Evolutionary conservation across 2,329 filamentous ascomycete genomes (phyloP).

Genomic region (Fusarium globosum): DNA sequence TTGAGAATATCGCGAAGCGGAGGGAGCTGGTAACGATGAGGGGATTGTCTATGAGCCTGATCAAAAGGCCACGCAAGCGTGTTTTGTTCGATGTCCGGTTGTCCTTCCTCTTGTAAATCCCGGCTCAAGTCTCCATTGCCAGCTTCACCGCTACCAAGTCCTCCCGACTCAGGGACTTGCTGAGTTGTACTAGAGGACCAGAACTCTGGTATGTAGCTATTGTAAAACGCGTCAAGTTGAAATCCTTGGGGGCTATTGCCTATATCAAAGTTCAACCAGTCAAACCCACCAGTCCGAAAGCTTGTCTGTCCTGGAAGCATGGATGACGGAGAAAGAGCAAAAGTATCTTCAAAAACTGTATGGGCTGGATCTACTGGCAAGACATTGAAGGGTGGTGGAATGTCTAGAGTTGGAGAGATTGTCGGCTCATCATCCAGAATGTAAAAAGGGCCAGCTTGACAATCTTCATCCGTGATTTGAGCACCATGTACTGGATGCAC

Average conservation of each 20-base stretch:
- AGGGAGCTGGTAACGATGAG: neutral
- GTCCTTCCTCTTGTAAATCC: neutral
- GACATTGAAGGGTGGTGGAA: neutral
- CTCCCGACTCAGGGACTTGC: neutral
- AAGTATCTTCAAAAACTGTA: neutral
- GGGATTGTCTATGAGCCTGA: neutral
- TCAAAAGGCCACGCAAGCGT: slow-evolving; percentile 3
- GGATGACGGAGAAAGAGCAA: neutral
- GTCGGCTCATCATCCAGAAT: neutral
- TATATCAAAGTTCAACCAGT: neutral
- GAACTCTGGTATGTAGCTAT: neutral
- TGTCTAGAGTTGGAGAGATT: neutral
- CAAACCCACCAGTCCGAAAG: neutral
- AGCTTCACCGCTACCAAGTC: fast-evolving
- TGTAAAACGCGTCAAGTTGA: neutral
- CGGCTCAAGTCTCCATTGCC: neutral
- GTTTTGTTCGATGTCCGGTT: neutral
- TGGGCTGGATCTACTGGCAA: neutral
- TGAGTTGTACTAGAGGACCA: neutral
- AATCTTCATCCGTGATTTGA: neutral
- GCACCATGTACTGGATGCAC: too few species aligned
- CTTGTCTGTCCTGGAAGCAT: neutral
- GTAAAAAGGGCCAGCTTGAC: neutral
- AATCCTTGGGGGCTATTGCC: neutral
- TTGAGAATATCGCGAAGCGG: neutral